Percentiles rank a stretch among this genome's conserved stretches.
Conservation (phyloP, 139 green algal genomes). For the Volvox reticuliferus region DNA sequence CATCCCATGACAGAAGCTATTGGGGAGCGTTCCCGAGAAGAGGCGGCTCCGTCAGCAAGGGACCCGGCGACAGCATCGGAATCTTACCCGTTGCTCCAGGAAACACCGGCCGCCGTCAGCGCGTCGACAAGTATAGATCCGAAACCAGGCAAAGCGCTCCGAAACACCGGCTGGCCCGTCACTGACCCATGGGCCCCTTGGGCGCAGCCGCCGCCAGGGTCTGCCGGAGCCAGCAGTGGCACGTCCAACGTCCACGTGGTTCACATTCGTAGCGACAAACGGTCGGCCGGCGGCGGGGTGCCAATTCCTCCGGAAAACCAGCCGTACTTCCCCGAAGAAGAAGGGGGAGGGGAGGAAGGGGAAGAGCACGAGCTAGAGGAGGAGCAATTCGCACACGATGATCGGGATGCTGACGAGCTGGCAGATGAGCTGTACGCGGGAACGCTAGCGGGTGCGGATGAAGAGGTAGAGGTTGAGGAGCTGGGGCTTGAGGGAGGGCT, state of each 20-base stretch:
- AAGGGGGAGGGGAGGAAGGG: not conserved
- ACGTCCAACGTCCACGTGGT: conserved; percentile 9
- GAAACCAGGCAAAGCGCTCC: not conserved
- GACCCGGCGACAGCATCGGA: no score
- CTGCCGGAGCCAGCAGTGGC: not conserved
- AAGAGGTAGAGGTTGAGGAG: conserved; percentile 22
- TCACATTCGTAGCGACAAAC: conserved; percentile 25
- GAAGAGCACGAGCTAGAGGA: not conserved
- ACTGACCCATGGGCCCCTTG: conserved; percentile 13
- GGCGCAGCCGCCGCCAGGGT: not conserved
- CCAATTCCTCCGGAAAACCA: conserved; percentile 23
- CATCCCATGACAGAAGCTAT: no score
- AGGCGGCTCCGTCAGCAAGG: no score
- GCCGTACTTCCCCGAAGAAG: conserved; percentile 43
- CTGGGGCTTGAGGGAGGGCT: conserved; percentile 13
- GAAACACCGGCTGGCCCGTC: not conserved
- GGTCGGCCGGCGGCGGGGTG: conserved; percentile 25
- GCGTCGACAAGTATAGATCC: no score
- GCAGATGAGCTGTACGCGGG: conserved; percentile 40
- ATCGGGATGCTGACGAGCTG: conserved; percentile 32
- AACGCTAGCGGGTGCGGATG: conserved; percentile 12
- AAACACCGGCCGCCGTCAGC: no score
- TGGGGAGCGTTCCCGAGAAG: no score
- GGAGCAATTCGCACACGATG: conserved; percentile 15
- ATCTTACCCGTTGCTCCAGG: no score